Conservation (phyloP, 805 yeast species). For the Ogataea methanolica region DNA sequence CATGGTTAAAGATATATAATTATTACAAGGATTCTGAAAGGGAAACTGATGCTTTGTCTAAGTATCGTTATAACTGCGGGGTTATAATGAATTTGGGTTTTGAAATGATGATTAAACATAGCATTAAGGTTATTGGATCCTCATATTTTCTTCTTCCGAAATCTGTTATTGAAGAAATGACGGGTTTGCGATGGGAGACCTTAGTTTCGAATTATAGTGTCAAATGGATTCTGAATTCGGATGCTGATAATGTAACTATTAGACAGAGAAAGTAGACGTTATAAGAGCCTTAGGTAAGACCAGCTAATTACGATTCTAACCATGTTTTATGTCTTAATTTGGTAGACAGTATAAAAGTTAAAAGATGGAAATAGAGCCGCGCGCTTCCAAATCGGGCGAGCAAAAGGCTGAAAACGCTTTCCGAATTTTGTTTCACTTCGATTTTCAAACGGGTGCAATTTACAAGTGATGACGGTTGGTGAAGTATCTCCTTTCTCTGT, state of each 20-base stretch:
- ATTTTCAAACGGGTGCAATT: too few relatives aligned
- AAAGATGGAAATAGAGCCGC: too few relatives aligned
- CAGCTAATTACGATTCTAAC: too few relatives aligned
- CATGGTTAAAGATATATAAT: conserved; percentile 29
- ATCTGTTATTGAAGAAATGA: conserved; percentile 23
- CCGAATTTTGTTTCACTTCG: too few relatives aligned
- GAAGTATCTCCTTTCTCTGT: too few relatives aligned
- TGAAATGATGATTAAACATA: conserved; percentile 26
- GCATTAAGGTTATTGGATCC: conserved; percentile 22
- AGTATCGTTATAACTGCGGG: conserved; percentile 4
- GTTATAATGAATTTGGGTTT: conserved; percentile 42
- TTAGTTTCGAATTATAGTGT: conserved; percentile 22
- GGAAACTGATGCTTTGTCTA: conserved; percentile 1
- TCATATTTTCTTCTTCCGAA: conserved; percentile 37
- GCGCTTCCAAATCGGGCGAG: too few relatives aligned
- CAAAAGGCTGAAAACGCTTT: too few relatives aligned
- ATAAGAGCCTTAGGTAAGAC: not conserved
- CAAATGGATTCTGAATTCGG: conserved; percentile 32
- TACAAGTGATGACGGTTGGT: too few relatives aligned
- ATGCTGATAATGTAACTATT: conserved; percentile 26
- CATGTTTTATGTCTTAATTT: too few relatives aligned
- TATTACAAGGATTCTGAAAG: conserved; percentile 3
- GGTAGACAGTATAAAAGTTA: too few relatives aligned
- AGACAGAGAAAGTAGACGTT: conserved; percentile 3
- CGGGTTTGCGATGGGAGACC: conserved; percentile 28